These are phyloP conservation scores for Ophiostoma fasciatum DNA, from an alignment of 2,329 filamentous ascomycete genomes.

Conservation along the genomic window DNA sequence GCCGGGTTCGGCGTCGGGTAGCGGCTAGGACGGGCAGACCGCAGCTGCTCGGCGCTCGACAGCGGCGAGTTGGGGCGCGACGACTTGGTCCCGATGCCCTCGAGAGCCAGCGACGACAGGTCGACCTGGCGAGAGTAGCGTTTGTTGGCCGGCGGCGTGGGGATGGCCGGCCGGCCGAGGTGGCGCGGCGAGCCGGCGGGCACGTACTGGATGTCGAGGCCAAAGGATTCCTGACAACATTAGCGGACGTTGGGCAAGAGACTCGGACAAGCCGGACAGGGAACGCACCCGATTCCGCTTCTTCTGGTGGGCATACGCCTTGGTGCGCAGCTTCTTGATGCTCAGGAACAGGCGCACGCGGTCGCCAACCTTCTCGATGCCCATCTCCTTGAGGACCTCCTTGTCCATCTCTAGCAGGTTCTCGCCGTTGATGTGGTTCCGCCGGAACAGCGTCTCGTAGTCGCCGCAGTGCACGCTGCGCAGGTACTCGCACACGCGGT, in stretches of 20 bases:
- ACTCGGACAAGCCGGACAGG: neutral
- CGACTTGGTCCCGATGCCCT: slow-evolving; percentile 33
- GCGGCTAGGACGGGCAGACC: slow-evolving; percentile 38
- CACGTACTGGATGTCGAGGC: slow-evolving; percentile 52
- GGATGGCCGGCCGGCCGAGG: slow-evolving; percentile 30
- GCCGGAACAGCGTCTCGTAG: slow-evolving; percentile 72
- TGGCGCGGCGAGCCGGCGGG: slow-evolving; percentile 51
- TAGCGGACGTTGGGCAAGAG: neutral
- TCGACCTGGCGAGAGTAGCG: slow-evolving; percentile 51
- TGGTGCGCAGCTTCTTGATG: slow-evolving; percentile 70
- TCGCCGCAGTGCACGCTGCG: slow-evolving; percentile 83
- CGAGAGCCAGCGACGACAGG: slow-evolving; percentile 24
- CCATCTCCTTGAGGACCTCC: slow-evolving; percentile 91
- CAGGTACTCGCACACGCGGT: slow-evolving; percentile 81
- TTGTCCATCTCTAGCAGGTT: slow-evolving; percentile 96
- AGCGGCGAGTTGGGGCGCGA: slow-evolving; percentile 60
- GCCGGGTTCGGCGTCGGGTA: slow-evolving; percentile 30
- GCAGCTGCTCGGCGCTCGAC: slow-evolving; percentile 32
- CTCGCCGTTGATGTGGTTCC: slow-evolving; percentile 94
- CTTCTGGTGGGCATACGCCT: slow-evolving; percentile 60
- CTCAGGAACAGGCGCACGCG: slow-evolving; percentile 78
- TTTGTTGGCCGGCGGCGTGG: slow-evolving; percentile 36
- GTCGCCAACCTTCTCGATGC: slow-evolving; percentile 94
- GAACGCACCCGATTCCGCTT: slow-evolving; percentile 62
- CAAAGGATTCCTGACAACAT: slow-evolving; percentile 59